phyloP scores from a whole-genome alignment of 2,329 filamentous ascomycete species.

The Trichoderma sp. region DNA sequence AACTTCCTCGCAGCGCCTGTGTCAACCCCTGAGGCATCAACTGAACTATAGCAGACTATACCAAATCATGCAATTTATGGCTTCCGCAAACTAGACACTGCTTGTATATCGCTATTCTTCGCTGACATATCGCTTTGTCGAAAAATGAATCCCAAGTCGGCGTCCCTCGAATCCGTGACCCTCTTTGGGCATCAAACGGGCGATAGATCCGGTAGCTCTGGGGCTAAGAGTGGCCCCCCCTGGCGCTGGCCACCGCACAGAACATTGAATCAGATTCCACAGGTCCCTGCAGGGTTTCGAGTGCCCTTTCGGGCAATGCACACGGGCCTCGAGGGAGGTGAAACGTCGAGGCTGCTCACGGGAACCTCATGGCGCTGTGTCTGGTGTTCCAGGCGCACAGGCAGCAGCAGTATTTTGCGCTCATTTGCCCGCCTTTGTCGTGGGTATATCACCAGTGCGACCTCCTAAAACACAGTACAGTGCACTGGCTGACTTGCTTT shows the following conservation, averaged over 20 bases:
- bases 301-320: slow-evolving; percentile 20
- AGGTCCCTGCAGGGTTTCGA: slow-evolving; percentile 19
- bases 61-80: too few species aligned
- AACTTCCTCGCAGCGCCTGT: background rate
- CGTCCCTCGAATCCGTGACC: slow-evolving; percentile 22
- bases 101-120: background rate
- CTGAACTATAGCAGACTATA: background rate
- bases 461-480: slow-evolving; percentile 2
- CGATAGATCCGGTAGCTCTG: background rate
- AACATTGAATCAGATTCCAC: slow-evolving; percentile 23
- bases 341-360: slow-evolving; percentile 15
- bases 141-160: background rate
- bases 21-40: background rate
- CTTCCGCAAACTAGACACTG: too few species aligned
- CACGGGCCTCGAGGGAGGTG: slow-evolving; percentile 9
- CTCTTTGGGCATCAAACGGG: slow-evolving; percentile 25
- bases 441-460: background rate
- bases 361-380: slow-evolving; percentile 8
- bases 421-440: background rate
- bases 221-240: slow-evolving; percentile 5
- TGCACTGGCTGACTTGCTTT: background rate
- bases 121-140: background rate
- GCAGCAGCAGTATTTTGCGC: background rate
- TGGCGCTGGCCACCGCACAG: background rate
- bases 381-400: background rate